A percentile compares a stretch with the other conserved stretches of the same genome.
phyloP scores from a whole-genome alignment of 331 rosid species.

The Malus hybrid region DNA sequence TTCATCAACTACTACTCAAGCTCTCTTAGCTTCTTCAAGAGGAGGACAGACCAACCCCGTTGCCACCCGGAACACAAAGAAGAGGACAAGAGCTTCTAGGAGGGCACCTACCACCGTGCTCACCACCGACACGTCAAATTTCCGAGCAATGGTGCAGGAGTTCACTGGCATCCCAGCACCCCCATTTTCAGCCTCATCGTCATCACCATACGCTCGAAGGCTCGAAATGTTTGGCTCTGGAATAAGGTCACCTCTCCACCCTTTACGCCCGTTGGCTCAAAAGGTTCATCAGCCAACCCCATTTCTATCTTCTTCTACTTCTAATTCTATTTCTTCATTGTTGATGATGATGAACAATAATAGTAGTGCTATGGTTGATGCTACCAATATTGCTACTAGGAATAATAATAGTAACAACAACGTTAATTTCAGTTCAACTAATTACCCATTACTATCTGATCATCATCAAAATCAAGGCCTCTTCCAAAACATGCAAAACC shows the following conservation, averaged over 20 bases:
- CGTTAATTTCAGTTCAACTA: conserved; percentile 11
- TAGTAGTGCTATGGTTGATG: conserved; percentile 24
- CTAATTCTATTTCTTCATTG: conserved; percentile 13
- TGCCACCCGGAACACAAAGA: conserved; percentile 47
- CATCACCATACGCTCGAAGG: conserved; percentile 45
- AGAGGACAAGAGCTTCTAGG: conserved; percentile 80
- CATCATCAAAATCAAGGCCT: conserved; percentile 15
- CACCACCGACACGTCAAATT: conserved; percentile 84
- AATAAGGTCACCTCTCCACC: conserved; percentile 30
- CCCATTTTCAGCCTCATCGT: conserved; percentile 49
- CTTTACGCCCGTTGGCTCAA: conserved; percentile 57
- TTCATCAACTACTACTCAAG: conserved; percentile 10
- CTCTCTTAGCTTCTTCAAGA: background rate
- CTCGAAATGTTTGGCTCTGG: conserved; percentile 54
- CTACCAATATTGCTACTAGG: conserved; percentile 6
- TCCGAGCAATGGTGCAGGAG: conserved; percentile 97
- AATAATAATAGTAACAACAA: background rate
- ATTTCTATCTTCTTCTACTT: conserved; percentile 1
- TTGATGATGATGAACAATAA: conserved; percentile 22
- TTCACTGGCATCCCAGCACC: conserved; percentile 95
- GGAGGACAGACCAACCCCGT: background rate
- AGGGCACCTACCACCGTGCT: conserved; percentile 96
- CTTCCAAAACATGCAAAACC: conserved; percentile 38
- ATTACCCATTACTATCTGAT: conserved; percentile 17
- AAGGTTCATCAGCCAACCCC: conserved; percentile 31